Evolutionary conservation across 1,284 basidiomycete genomes (phyloP).

Genomic region (Ceratorhiza oryzae-sativae): DNA sequence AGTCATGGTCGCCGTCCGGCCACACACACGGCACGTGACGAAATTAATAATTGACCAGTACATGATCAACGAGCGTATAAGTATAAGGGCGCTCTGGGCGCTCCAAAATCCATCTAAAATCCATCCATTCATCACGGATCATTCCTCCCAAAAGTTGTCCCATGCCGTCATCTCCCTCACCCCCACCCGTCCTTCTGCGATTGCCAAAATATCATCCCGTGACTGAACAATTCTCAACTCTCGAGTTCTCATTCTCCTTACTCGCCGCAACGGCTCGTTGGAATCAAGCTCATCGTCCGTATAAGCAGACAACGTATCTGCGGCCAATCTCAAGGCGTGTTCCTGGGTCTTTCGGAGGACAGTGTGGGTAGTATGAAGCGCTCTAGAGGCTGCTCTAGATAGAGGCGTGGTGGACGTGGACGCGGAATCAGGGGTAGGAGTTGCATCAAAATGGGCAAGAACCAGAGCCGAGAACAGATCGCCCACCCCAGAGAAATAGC

Average conservation of each 20-base stretch:
- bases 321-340: constrained; percentile 61
- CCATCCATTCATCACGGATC: not conserved
- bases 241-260: constrained; percentile 76
- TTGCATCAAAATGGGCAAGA: constrained; percentile 72
- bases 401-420: constrained; percentile 64
- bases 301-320: constrained; percentile 53
- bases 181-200: constrained; percentile 7
- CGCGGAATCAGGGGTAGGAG: constrained; percentile 38
- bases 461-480: constrained; percentile 96
- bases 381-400: constrained; percentile 56
- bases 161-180: constrained; percentile 36
- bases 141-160: constrained; percentile 40
- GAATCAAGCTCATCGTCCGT: constrained; percentile 79
- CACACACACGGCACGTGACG: constrained; percentile 5
- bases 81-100: no score
- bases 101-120: not conserved
- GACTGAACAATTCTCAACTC: constrained; percentile 84
- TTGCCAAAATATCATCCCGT: constrained; percentile 59
- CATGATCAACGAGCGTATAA: no score
- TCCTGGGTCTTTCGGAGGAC: constrained; percentile 77
- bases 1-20: not conserved
- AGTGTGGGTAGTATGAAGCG: constrained; percentile 86
- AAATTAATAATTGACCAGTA: not conserved
- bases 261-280: constrained; percentile 67
- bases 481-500: constrained; percentile 96